A percentile compares a stretch with the other conserved stretches of the same genome.
Conservation (phyloP, 176 grass and related monocot genomes). For the Aegilops bicornis region DNA sequence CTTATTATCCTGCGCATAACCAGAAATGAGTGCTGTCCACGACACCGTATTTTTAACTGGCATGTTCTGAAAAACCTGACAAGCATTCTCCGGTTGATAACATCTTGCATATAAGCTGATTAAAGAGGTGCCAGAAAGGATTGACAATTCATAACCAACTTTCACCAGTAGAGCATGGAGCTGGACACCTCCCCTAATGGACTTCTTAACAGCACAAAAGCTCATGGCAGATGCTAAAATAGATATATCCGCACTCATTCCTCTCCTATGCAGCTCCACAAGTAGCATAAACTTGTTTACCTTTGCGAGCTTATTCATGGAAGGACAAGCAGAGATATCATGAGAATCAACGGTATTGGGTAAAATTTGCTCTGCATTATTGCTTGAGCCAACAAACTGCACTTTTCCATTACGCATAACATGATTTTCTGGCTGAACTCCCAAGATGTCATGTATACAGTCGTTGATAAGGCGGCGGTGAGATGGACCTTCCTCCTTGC, state of each 20-base stretch:
- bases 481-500: background rate
- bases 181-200: constrained; percentile 35
- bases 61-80: constrained; percentile 45
- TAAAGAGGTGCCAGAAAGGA: constrained; percentile 41
- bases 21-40: constrained; percentile 67
- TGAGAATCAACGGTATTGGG: background rate
- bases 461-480: constrained; percentile 44
- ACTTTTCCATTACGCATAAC: background rate
- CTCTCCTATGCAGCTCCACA: constrained; percentile 38
- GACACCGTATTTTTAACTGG: constrained; percentile 49
- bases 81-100: constrained; percentile 33
- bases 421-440: background rate
- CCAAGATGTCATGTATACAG: constrained; percentile 49
- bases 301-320: constrained; percentile 9
- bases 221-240: constrained; percentile 48
- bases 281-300: constrained; percentile 37
- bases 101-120: constrained; percentile 62
- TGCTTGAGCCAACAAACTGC: background rate
- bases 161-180: constrained; percentile 55
- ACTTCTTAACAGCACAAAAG: constrained; percentile 26
- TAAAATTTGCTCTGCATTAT: background rate
- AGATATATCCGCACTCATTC: constrained; percentile 31
- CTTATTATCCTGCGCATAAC: constrained; percentile 42
- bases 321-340: background rate
- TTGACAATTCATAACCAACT: constrained; percentile 37